These are phyloP conservation scores for Mollisia scopiformis DNA, from an alignment of 2,329 filamentous ascomycete species.

Conservation along the genomic window DNA sequence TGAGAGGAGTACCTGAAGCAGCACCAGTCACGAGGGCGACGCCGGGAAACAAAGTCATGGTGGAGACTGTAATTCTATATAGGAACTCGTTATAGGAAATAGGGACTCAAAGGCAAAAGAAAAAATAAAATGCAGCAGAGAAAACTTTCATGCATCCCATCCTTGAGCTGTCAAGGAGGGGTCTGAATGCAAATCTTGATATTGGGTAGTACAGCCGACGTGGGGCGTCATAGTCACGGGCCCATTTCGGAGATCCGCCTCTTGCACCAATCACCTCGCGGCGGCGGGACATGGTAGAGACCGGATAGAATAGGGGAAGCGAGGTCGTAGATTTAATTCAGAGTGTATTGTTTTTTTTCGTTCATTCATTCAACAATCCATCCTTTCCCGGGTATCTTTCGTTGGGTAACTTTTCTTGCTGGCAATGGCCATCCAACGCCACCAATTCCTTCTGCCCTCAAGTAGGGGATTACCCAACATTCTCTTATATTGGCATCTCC, in stretches of 20 bases:
- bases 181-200: background rate
- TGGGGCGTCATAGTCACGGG: background rate
- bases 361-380: slow-evolving; percentile 59
- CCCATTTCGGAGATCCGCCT: background rate
- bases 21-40: slow-evolving; percentile 32
- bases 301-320: background rate
- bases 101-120: background rate
- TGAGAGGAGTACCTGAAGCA: slow-evolving; percentile 23
- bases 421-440: slow-evolving; percentile 83
- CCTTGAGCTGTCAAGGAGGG: slow-evolving; percentile 13
- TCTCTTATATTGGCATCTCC: slow-evolving; percentile 59
- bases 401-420: slow-evolving; percentile 82
- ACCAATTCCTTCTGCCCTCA: slow-evolving; percentile 69
- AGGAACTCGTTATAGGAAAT: background rate
- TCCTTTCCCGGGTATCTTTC: slow-evolving; percentile 69
- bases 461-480: slow-evolving; percentile 80
- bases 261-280: background rate
- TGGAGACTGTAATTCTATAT: background rate
- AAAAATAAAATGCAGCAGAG: background rate
- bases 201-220: background rate
- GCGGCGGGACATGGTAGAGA: background rate
- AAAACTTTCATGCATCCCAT: slow-evolving; percentile 9
- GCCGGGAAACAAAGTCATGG: slow-evolving; percentile 26
- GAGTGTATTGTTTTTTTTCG: background rate
- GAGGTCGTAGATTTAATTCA: background rate